Conservation (phyloP, 176 grass and related monocot genomes). For the Aegilops umbellulata region DNA sequence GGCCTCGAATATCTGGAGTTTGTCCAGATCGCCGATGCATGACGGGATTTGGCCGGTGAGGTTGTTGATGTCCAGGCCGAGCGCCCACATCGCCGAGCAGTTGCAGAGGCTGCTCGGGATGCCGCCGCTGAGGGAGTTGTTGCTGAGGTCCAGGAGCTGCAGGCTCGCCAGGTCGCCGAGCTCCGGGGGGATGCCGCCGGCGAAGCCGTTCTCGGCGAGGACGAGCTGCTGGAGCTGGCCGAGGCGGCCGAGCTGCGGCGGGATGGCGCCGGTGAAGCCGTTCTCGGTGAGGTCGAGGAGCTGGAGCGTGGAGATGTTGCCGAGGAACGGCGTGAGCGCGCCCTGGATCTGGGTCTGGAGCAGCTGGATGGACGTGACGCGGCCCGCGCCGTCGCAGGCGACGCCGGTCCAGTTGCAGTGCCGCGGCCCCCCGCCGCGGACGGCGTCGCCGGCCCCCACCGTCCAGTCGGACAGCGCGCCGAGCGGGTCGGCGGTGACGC, state of each 20-base stretch:
- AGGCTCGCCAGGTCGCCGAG: slow-evolving; percentile 49
- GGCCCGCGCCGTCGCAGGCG: slow-evolving; percentile 51
- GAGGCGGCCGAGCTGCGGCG: slow-evolving; percentile 59
- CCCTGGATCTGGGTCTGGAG: slow-evolving; percentile 41
- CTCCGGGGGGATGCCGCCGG: slow-evolving; percentile 65
- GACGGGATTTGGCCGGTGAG: slow-evolving; percentile 62
- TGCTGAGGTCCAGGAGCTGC: slow-evolving; percentile 23
- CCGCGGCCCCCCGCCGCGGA: slow-evolving; percentile 7
- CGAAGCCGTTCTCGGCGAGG: slow-evolving; percentile 42
- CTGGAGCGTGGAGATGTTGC: slow-evolving; percentile 82
- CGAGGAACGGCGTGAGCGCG: slow-evolving; percentile 63
- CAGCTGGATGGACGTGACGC: slow-evolving; percentile 58
- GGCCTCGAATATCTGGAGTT: slow-evolving; percentile 12
- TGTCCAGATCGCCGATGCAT: slow-evolving; percentile 55
- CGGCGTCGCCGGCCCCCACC: not conserved
- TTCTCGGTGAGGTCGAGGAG: slow-evolving; percentile 65
- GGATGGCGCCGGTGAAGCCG: slow-evolving; percentile 46
- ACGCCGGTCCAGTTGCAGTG: slow-evolving; percentile 79
- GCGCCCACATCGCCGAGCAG: slow-evolving; percentile 43
- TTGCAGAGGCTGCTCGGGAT: slow-evolving; percentile 73
- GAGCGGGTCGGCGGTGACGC: slow-evolving; percentile 53
- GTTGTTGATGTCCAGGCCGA: slow-evolving; percentile 42
- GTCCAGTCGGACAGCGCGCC: slow-evolving; percentile 56
- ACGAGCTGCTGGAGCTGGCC: slow-evolving; percentile 27
- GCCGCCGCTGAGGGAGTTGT: slow-evolving; percentile 51